These are phyloP conservation scores for Skeletonema costatum DNA, from an alignment of 108 stramenopile species.

Conservation along the genomic window DNA sequence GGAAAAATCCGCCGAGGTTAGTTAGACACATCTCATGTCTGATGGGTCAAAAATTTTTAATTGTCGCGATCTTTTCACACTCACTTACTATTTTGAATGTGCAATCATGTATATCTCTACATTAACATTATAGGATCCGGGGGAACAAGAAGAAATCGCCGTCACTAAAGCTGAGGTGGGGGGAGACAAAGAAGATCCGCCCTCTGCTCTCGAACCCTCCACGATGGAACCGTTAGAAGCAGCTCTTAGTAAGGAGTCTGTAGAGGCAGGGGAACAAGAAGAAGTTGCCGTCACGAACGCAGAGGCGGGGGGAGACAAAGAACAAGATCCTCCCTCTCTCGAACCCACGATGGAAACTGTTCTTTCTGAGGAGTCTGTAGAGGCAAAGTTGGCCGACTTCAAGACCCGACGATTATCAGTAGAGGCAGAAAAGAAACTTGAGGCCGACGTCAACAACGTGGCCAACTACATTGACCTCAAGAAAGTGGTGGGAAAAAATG, in stretches of 20 bases:
- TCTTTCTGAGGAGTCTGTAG: not conserved
- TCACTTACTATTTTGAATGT: not conserved
- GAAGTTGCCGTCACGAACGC: too few relatives aligned
- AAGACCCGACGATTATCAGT: not conserved
- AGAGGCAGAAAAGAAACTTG: not conserved
- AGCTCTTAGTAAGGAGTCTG: not conserved
- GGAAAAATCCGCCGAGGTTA: not conserved
- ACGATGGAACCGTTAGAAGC: not conserved
- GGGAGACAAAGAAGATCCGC: not conserved
- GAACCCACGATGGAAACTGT: not conserved
- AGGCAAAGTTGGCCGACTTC: not conserved
- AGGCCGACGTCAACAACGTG: not conserved
- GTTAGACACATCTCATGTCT: not conserved
- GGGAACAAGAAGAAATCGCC: too few relatives aligned
- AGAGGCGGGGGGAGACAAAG: not conserved
- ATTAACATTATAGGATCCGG: too few relatives aligned
- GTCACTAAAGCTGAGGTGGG: too few relatives aligned
- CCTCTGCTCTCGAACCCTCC: not conserved
- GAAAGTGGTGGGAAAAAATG: slow-evolving; percentile 23
- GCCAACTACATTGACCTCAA: slow-evolving; percentile 40
- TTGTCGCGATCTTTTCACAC: not conserved
- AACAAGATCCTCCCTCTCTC: not conserved
- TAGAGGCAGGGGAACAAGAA: not conserved
- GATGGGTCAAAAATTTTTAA: not conserved
- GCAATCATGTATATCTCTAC: too few relatives aligned